A percentile compares a stretch with the other conserved stretches of the same genome.
Evolutionary conservation across 768 basidiomycete species (phyloP).

Genomic region (Fistulinella prunicolor): DNA sequence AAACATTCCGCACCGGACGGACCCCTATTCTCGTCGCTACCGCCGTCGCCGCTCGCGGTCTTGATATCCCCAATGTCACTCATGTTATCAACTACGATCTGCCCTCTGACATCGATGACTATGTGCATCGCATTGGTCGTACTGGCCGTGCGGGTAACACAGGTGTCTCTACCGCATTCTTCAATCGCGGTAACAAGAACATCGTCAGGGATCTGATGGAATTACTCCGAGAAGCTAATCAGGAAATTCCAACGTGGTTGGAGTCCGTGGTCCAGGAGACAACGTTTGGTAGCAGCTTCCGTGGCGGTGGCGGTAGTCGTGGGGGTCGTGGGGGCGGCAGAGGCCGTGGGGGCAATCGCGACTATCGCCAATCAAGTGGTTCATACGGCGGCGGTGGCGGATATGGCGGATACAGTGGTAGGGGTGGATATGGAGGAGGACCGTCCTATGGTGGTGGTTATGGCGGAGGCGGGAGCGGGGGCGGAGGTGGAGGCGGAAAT

Average conservation of each 20-base stretch:
- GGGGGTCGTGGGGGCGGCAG: conserved; percentile 43
- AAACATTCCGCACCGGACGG: conserved; percentile 92
- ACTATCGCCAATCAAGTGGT: conserved; percentile 31
- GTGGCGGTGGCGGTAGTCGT: no score
- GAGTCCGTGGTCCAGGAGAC: conserved; percentile 82
- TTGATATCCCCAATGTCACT: conserved; percentile 98
- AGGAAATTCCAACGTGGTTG: conserved; percentile 90
- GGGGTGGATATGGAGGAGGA: conserved; percentile 43
- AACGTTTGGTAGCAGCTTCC: conserved; percentile 58
- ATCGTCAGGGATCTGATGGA: conserved; percentile 92
- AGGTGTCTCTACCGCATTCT: conserved; percentile 94
- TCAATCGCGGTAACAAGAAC: conserved; percentile 89
- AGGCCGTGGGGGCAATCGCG: conserved; percentile 37
- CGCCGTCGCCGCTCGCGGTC: conserved; percentile 96
- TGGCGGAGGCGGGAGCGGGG: conserved; percentile 23
- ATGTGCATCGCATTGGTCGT: conserved; percentile 97
- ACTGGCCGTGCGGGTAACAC: conserved; percentile 99
- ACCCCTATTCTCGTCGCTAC: conserved; percentile 98
- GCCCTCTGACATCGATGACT: conserved; percentile 97
- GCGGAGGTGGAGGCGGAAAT: conserved; percentile 25
- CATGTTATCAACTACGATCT: conserved; percentile 99
- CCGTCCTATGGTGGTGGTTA: conserved; percentile 26
- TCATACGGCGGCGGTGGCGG: conserved; percentile 32
- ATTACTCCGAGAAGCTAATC: conserved; percentile 92
- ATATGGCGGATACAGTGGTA: conserved; percentile 29